Conservation (phyloP, 352 stramenopile species). For the Globisporangium paroecandrum region DNA sequence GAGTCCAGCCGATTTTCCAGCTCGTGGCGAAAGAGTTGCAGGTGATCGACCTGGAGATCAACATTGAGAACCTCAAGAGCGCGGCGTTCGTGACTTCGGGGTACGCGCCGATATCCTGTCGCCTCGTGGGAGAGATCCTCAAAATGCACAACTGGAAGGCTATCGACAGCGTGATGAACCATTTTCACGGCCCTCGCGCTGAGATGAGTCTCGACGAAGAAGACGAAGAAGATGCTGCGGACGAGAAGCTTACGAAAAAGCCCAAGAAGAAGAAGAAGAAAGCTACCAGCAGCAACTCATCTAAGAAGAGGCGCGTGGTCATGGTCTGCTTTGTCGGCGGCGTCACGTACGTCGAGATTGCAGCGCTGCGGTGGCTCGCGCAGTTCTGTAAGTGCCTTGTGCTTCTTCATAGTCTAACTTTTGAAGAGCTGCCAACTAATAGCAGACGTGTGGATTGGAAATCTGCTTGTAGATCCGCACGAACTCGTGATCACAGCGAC, state of each 20-base stretch:
- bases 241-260: slow-evolving; percentile 4
- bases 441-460: background rate
- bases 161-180: slow-evolving; percentile 46
- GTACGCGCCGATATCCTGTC: slow-evolving; percentile 65
- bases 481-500: slow-evolving; percentile 61
- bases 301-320: slow-evolving; percentile 34
- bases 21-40: slow-evolving; percentile 28
- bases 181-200: slow-evolving; percentile 46
- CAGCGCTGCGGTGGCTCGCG: slow-evolving; percentile 66
- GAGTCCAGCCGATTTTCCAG: slow-evolving; percentile 26
- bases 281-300: background rate
- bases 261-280: slow-evolving; percentile 28
- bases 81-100: slow-evolving; percentile 70
- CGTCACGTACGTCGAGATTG: slow-evolving; percentile 69
- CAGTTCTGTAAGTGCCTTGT: slow-evolving; percentile 49
- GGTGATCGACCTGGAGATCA: slow-evolving; percentile 56
- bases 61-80: slow-evolving; percentile 47
- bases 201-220: slow-evolving; percentile 36
- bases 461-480: slow-evolving; percentile 38
- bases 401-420: background rate
- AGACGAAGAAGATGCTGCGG: slow-evolving; percentile 6
- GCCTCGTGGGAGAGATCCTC: slow-evolving; percentile 66
- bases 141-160: slow-evolving; percentile 42
- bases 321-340: slow-evolving; percentile 70
- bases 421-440: background rate